A percentile compares a stretch with the other conserved stretches of the same genome.
Conservation (phyloP, 495 filamentous ascomycete genomes). For the Daldinia bambusicola region DNA sequence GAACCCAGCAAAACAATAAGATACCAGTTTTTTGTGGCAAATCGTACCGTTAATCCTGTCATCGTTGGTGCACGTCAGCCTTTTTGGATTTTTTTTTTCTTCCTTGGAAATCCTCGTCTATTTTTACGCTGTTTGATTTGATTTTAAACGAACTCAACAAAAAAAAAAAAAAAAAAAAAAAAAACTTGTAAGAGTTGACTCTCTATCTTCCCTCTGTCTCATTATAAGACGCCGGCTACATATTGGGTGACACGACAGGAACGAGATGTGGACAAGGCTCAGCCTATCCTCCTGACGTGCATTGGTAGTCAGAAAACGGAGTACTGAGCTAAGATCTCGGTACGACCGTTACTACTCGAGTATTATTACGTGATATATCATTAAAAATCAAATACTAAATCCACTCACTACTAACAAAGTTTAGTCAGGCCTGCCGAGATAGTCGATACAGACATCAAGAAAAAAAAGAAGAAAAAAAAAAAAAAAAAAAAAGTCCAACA, state of each 20-base stretch:
- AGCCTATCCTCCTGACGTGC: conserved; percentile 36
- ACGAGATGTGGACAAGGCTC: conserved; percentile 19
- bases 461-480: too few relatives aligned
- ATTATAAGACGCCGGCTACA: conserved; percentile 1
- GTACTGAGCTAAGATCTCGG: conserved; percentile 24
- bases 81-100: not conserved
- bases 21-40: conserved; percentile 10
- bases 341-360: not conserved
- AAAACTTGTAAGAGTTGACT: conserved; percentile 12
- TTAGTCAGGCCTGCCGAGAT: not conserved
- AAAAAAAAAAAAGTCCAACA: not conserved
- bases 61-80: conserved; percentile 11
- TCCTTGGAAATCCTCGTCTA: not conserved
- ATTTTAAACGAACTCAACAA: not conserved
- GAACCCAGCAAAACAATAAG: conserved; percentile 25
- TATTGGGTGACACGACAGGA: conserved; percentile 28
- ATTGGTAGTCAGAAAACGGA: conserved; percentile 16
- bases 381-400: not conserved
- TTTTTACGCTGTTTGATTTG: conserved; percentile 1
- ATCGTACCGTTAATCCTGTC: conserved; percentile 5
- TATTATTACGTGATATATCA: conserved; percentile 23
- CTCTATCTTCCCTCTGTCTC: not conserved
- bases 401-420: conserved; percentile 1
- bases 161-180: not conserved
- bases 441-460: not conserved